Conservation (phyloP, 805 yeast species). For the Scheffersomyces stipitis region DNA sequence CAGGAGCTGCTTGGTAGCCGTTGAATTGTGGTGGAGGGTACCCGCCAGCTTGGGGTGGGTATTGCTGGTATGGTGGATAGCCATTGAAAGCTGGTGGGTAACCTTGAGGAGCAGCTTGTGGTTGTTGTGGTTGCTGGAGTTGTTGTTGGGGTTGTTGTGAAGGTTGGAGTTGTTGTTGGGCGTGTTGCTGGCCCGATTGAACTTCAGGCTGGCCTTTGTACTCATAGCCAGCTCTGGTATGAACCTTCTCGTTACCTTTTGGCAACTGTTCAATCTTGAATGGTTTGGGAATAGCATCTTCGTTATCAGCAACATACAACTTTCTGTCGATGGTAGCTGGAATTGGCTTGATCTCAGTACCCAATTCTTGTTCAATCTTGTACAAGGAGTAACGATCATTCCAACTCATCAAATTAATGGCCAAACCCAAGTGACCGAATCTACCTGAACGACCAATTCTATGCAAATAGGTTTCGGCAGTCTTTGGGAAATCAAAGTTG, state of each 20-base stretch:
- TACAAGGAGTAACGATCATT: conserved; percentile 90
- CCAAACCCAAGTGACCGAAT: conserved; percentile 97
- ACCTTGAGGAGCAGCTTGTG: conserved; percentile 13
- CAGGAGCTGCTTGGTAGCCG: too few relatives aligned
- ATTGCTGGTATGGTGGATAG: conserved; percentile 15
- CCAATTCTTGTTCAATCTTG: conserved; percentile 94
- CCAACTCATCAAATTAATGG: conserved; percentile 95
- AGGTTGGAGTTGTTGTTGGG: conserved; percentile 5
- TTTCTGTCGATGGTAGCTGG: conserved; percentile 90
- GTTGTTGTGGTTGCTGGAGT: conserved; percentile 12
- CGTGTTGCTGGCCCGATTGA: conserved; percentile 9
- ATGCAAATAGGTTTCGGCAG: conserved; percentile 95
- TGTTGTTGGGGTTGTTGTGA: conserved; percentile 3
- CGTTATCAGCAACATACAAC: conserved; percentile 82
- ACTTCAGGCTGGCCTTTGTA: conserved; percentile 48
- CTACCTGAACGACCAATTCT: conserved; percentile 99
- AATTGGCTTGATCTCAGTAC: conserved; percentile 95
- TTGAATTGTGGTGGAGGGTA: conserved; percentile 22
- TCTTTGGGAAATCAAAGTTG: conserved; percentile 97
- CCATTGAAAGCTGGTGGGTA: conserved; percentile 14
- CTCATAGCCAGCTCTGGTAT: conserved; percentile 35
- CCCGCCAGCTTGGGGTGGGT: conserved; percentile 26
- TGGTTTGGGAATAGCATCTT: conserved; percentile 80
- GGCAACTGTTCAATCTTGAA: conserved; percentile 70
- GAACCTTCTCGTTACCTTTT: conserved; percentile 36